Evolutionary conservation across 495 filamentous ascomycete genomes (phyloP), one percentile per base, ranked within the genome.

Genomic region (Penicillium subrubescens): DNA sequence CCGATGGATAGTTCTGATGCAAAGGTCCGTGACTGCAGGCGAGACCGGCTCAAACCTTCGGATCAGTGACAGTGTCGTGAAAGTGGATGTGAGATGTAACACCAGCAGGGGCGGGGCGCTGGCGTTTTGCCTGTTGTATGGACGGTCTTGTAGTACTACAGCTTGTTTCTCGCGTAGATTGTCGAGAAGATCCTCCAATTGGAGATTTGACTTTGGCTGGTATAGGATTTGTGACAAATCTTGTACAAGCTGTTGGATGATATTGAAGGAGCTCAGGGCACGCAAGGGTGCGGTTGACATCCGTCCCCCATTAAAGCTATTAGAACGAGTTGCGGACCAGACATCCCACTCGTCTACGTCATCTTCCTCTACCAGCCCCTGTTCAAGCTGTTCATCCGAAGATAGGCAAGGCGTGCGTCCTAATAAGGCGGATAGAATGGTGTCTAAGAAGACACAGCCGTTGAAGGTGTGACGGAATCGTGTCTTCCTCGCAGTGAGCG

Each of bases 321-420:
- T 31, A 17, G 60, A 14, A 12, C 53, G 65, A 60, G 59, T 33
- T 14, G 29, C 37, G 21, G 59, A 27, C 71, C 71, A 73, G 3
- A 65, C 53, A 27, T 71, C 66, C 68, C 71, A 73, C 29, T 73
- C 71, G 15, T 73, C 66, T 11, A 71, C 33, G 56, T 67, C 69
- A 37, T 69, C 62, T 46, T 71, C 66, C 2, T 67, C 53, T 2
- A 73, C 59, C 6, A 29, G 54, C 0, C 39, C 61, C 23, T 46
- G 39, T 33, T 44, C 17, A 10, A n/a, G 21, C 29, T 67, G 64
- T 27, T 71, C 66, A 43, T 57, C 43, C 17, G 8, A 27, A 1
- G 66, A 64, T 0, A 69, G 17, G 43, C 59, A 61, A 1, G 71
- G 68, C 12, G 65, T 25, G n/a, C 39, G 63, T 0, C 55, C 43